Percentiles rank a stretch among this genome's conserved stretches.
Evolutionary conservation across 2,329 filamentous ascomycete species (phyloP).

Genomic region (Colletotrichum abscissum): DNA sequence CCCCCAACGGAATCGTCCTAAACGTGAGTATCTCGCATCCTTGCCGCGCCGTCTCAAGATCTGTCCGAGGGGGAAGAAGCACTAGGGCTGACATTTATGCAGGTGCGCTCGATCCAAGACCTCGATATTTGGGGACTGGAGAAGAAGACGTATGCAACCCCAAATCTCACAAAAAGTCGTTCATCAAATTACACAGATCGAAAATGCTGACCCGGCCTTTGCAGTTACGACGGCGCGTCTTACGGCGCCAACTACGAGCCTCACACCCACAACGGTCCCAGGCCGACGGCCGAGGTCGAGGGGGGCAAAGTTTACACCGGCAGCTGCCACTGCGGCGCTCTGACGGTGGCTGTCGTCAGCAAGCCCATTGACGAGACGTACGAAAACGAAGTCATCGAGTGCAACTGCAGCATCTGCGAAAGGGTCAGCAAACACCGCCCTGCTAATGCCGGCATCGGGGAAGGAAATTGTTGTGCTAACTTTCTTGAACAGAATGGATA

Average conservation of each 20-base stretch:
- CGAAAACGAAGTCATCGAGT: slow-evolving; percentile 49
- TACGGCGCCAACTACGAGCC: slow-evolving; percentile 46
- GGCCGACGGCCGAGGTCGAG: slow-evolving; percentile 51
- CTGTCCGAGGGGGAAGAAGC: background rate
- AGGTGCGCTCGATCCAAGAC: slow-evolving; percentile 57
- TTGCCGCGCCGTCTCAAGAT: background rate
- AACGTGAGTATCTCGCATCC: slow-evolving; percentile 51
- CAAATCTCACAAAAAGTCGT: background rate
- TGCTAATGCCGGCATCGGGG: background rate
- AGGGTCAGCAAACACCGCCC: slow-evolving; percentile 44
- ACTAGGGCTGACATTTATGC: background rate
- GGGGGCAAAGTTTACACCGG: slow-evolving; percentile 57
- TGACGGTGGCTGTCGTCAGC: slow-evolving; percentile 55
- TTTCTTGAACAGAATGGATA: slow-evolving; percentile 49
- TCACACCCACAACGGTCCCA: slow-evolving; percentile 51
- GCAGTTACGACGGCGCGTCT: slow-evolving; percentile 52
- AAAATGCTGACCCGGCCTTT: slow-evolving; percentile 18
- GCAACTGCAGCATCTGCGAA: slow-evolving; percentile 64
- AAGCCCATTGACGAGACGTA: slow-evolving; percentile 54
- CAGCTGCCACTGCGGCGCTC: slow-evolving; percentile 64
- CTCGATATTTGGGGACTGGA: slow-evolving; percentile 56
- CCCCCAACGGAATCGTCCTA: slow-evolving; percentile 46
- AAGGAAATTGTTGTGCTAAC: background rate
- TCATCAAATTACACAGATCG: background rate
- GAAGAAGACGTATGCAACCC: slow-evolving; percentile 45